Base-by-base conservation (phyloP, 2,329 filamentous ascomycete genomes). In the Shiraia bambusicola region DNA sequence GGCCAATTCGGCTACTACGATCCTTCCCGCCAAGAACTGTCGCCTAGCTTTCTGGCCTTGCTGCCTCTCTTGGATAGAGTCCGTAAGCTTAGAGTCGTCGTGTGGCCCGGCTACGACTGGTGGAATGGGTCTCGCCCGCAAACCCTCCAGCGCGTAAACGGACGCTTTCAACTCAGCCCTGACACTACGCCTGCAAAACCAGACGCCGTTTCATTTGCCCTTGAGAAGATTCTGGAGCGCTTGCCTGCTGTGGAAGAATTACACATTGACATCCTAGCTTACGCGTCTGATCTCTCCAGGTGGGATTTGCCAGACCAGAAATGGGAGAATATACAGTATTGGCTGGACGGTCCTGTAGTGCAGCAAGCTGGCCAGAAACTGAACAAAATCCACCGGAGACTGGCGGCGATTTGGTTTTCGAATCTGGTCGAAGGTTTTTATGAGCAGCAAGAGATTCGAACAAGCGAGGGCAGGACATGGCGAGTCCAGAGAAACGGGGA, bases 81-180 rank as follows among this genome's bases (percentile, higher is more conserved):
- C 1, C 51, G 36, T 11, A 62, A 45, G 22, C 34, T 65, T n/a
- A 54, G 50, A 15, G 34, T 66, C 9, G 31, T 50, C 4, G 44
- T 65, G 0, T 64, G 55, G 60, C 50, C 52, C 3, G 58, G 54
- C 1, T 62, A 47, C 34, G 53, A 61, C 24, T 65, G 59, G 59
- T 61, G 53, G 58, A 50, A 44, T 29, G 38, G 39, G 14, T 40
- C 49, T 3, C 51, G 39, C 13, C 28, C 41, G n/a, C 30, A 38
- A 8, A 9, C 38, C 29, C 32, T 26, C 29, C 22, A 29, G n/a
- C 37, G 34, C 16, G 41, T 45, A 10, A 49, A 43, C 13, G 28
- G 36, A 34, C 38, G 35, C 16, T 13, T 37, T 24, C 42, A 38
- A 12, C 32, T 37, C 26, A 22, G 19, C 19, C 4, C 19, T 17